These are phyloP conservation scores for Phytophthora kernoviae DNA, from an alignment of 352 stramenopile species.

Conservation along the genomic window DNA sequence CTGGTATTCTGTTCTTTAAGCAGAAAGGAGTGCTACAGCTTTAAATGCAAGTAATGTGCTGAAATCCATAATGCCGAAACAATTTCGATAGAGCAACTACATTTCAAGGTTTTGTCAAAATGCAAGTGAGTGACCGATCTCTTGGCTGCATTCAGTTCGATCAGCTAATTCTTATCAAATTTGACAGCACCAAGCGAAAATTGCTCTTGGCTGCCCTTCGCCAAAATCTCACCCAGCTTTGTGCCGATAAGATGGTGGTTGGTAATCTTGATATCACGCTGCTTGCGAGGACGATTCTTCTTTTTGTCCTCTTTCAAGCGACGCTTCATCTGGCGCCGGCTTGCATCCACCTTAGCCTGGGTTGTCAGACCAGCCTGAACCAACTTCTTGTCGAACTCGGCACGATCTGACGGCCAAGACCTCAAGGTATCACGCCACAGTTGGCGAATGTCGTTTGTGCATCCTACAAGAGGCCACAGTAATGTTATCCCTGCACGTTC, in stretches of 20 bases:
- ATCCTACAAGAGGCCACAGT: constrained; percentile 40
- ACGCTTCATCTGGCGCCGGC: constrained; percentile 75
- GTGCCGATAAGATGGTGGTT: constrained; percentile 90
- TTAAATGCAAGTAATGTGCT: constrained; percentile 14
- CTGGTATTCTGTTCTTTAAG: constrained; percentile 65
- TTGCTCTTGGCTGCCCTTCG: constrained; percentile 74
- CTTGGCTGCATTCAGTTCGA: constrained; percentile 5
- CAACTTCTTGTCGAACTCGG: constrained; percentile 80
- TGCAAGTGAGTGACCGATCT: too few relatives aligned
- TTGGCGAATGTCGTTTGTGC: constrained; percentile 85
- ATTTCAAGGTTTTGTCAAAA: background rate
- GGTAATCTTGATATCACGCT: constrained; percentile 89
- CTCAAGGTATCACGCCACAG: constrained; percentile 82
- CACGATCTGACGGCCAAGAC: constrained; percentile 72
- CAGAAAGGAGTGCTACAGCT: constrained; percentile 60
- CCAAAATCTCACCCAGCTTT: constrained; percentile 82
- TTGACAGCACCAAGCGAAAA: constrained; percentile 85
- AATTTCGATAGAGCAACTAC: constrained; percentile 1
- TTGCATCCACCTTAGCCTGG: constrained; percentile 84
- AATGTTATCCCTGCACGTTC: background rate
- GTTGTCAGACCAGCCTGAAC: constrained; percentile 83
- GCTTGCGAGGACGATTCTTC: constrained; percentile 77
- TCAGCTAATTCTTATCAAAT: constrained; percentile 73
- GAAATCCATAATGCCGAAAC: background rate
- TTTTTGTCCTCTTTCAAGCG: constrained; percentile 86